Evolutionary conservation across 1,284 basidiomycete genomes (phyloP), one percentile per base, ranked within the genome.

Genomic region (Chiua sp.): DNA sequence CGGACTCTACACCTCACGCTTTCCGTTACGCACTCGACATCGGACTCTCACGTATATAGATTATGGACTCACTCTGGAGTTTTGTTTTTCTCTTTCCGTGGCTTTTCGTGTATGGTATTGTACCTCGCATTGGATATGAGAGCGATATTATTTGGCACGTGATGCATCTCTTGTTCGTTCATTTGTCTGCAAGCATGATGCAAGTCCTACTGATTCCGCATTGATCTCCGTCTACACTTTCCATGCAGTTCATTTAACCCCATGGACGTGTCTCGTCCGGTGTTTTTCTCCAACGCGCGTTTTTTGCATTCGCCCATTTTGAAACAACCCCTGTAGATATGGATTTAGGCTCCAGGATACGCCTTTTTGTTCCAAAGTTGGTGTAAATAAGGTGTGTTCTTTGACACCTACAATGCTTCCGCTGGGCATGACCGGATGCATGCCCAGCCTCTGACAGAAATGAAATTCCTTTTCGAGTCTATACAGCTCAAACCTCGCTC

Each of bases 201-300:
- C 30, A 10, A 32, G 37, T 39, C 37, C 37, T 79, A 79, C 64
- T 81, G 79, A 80, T 82, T 80, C 70, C 69, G 80, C 39, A 80
- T 81, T 28, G 82, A 84, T 67, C 69, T 83, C 39, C 76, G 82
- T 47, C 65, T 81, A 23, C 78, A 51, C 32, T 28, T 32, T 28
- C 48, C 35, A 42, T 37, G 22, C 33, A 50, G 46, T 51, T 53
- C 12, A 49, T 53, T 30, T 37, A 23, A 52, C 51, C 18, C 18
- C 37, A 39, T 4, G 35, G 55, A 52, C 23, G 23, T 55, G 22
- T 59, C 37, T 53, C 56, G 65, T 66, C 48, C 35, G 42, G 62
- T 69, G 11, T 12, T 48, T 56, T 28, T 28, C 49, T 48, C 48
- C 26, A 50, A 39, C n/a, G n/a, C 26, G 16, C 18, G 18, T 54